A percentile compares a stretch with the other conserved stretches of the same genome.
These are phyloP conservation scores for Chlamydomonas sp. DNA, from an alignment of 139 green algal species.

Conservation along the genomic window DNA sequence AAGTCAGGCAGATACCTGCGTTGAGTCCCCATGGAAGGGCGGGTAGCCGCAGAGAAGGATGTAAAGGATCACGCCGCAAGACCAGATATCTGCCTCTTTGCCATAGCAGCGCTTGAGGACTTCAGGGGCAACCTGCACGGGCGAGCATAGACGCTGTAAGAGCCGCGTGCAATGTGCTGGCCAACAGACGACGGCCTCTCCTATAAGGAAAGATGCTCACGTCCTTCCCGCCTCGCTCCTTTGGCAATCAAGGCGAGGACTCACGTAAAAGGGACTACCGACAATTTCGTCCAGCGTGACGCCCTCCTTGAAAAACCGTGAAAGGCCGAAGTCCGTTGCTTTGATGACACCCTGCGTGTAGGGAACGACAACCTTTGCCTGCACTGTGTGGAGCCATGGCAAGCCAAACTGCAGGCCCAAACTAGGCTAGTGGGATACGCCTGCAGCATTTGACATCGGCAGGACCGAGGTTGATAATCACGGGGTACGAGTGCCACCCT, in stretches of 20 bases:
- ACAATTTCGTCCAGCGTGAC: slow-evolving; percentile 70
- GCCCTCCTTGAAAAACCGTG: slow-evolving; percentile 85
- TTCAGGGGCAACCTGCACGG: slow-evolving; percentile 73
- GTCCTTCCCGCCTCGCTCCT: too few relatives aligned
- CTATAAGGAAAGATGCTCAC: too few relatives aligned
- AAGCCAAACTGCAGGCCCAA: too few relatives aligned
- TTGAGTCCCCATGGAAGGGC: slow-evolving; percentile 67
- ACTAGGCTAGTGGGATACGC: too few relatives aligned
- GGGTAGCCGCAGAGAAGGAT: slow-evolving; percentile 93
- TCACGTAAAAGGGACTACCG: slow-evolving; percentile 73
- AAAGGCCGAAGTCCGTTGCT: slow-evolving; percentile 94
- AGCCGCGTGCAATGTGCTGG: too few relatives aligned
- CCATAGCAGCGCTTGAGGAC: slow-evolving; percentile 69
- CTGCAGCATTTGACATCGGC: too few relatives aligned
- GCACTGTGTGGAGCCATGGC: too few relatives aligned
- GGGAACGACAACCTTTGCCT: too few relatives aligned
- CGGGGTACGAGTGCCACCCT: slow-evolving; percentile 49
- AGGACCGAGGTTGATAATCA: too few relatives aligned
- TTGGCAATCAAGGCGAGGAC: neutral
- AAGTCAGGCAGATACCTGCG: slow-evolving; percentile 35
- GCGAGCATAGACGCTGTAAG: too few relatives aligned
- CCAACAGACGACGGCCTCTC: too few relatives aligned
- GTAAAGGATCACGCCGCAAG: slow-evolving; percentile 92
- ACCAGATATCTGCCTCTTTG: slow-evolving; percentile 86
- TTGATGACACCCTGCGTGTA: slow-evolving; percentile 59